phyloP scores from a whole-genome alignment of 371 early-diverging fungal species.

The Mucor plumbeus region DNA sequence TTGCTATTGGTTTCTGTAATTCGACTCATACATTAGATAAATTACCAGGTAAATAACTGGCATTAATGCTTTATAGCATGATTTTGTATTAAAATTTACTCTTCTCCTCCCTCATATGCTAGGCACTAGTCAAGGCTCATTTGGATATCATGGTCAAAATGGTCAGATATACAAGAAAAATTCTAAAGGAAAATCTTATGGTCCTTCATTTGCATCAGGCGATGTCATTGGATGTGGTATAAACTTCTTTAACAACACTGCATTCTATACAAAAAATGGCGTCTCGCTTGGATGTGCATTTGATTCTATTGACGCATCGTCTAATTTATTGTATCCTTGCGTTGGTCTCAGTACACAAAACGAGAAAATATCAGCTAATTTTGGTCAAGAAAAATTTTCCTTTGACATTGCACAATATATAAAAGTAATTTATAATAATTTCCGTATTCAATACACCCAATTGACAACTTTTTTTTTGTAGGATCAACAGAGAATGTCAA shows the following conservation, averaged over 20 bases:
- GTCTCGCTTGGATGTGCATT: conserved; percentile 69
- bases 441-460: neutral
- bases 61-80: neutral
- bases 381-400: conserved; percentile 84
- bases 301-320: conserved; percentile 9
- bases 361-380: conserved; percentile 88
- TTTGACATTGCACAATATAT: conserved; percentile 88
- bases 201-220: conserved; percentile 87
- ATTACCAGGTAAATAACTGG: conserved; percentile 70
- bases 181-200: conserved; percentile 49
- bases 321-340: conserved; percentile 66
- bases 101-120: no score
- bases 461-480: neutral
- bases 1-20: conserved; percentile 85
- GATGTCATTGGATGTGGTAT: conserved; percentile 93
- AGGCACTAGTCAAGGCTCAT: conserved; percentile 24
- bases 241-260: conserved; percentile 74
- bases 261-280: conserved; percentile 94
- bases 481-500: neutral
- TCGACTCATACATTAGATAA: conserved; percentile 58
- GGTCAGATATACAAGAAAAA: conserved; percentile 76
- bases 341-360: conserved; percentile 91
- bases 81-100: no score
- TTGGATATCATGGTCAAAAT: conserved; percentile 92
- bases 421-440: conserved; percentile 45